Percentiles rank a stretch among this genome's conserved stretches.
Conservation (phyloP, 2,329 filamentous ascomycete species). For the Pestalotiopsis sp. region DNA sequence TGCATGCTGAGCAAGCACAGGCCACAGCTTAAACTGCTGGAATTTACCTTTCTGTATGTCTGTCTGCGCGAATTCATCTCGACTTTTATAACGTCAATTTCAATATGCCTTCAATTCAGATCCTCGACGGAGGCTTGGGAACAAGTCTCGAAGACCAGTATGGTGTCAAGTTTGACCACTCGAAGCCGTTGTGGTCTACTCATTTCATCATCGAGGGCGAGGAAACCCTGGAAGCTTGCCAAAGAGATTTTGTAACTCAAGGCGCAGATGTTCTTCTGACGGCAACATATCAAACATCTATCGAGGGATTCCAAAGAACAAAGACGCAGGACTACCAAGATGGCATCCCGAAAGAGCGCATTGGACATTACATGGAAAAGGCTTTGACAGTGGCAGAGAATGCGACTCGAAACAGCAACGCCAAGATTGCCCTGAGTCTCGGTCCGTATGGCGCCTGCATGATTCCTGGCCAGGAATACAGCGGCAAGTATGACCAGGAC, state of each 20-base stretch:
- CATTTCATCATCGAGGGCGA: constrained; percentile 61
- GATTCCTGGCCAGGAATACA: constrained; percentile 67
- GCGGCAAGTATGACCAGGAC: constrained; percentile 56
- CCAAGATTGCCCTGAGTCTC: constrained; percentile 57
- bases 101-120: constrained; percentile 35
- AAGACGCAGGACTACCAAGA: constrained; percentile 39
- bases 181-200: constrained; percentile 66
- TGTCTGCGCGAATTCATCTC: too few species aligned
- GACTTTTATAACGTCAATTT: too few species aligned
- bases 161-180: constrained; percentile 49
- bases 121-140: constrained; percentile 69
- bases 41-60: too few species aligned
- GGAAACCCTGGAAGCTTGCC: constrained; percentile 53
- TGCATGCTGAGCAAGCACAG: too few species aligned
- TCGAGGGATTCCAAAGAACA: constrained; percentile 57
- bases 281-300: constrained; percentile 67
- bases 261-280: constrained; percentile 66
- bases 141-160: constrained; percentile 65
- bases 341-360: constrained; percentile 41
- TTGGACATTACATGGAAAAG: constrained; percentile 42
- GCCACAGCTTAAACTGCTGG: too few species aligned
- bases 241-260: constrained; percentile 54
- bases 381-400: constrained; percentile 45
- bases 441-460: constrained; percentile 70
- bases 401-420: constrained; percentile 25